Evolutionary conservation across 345 rosid genomes (phyloP), one percentile per base, ranked within the genome.

Genomic region (Ailanthus altissimus): DNA sequence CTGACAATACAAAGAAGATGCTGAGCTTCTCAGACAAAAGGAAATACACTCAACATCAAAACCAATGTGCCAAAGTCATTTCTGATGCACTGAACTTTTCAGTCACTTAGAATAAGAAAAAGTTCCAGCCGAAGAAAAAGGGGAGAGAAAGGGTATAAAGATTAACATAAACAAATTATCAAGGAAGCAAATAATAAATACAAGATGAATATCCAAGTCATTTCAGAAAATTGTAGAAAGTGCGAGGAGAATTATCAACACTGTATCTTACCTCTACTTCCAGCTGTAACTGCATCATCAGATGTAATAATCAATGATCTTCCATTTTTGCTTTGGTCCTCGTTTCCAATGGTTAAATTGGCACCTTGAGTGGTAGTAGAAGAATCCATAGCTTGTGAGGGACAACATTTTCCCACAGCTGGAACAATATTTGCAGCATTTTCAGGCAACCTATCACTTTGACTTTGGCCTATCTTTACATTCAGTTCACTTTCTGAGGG

Each of bases 381-480:
- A 73, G 75, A 47, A 23, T 51, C 81, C 45, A 61, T 67, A 49
- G 38, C 74, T 75, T 75, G 74, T 26, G 66, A 45, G 47, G 42
- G 42, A 46, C 67, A 46, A 45, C 53, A 61, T 66, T 38, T 70
- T 75, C 66, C 49, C 9, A 25, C 36, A 50, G 68, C 74, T 9
- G 76, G 66, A 71, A 59, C 81, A 63, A 45, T 65, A 64, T 45
- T 68, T 23, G 81, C 79, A 54, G 54, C 76, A 61, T 77, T 86
- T 74, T 74, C 81, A 76, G 64, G 74, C 45, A 72, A 57, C 38
- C 6, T 36, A 75, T 67, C 79, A 66, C 56, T 78, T 64, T 77
- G 79, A 80, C 54, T 77, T 50, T 61, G 70, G 74, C 32, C 85
- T 76, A 59, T 73, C 14, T 51, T 57, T 13, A 49, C 72, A 67